Percentiles rank a stretch among this genome's conserved stretches.
phyloP scores from a whole-genome alignment of 805 yeast genomes.

The Schizosaccharomyces osmophilus region DNA sequence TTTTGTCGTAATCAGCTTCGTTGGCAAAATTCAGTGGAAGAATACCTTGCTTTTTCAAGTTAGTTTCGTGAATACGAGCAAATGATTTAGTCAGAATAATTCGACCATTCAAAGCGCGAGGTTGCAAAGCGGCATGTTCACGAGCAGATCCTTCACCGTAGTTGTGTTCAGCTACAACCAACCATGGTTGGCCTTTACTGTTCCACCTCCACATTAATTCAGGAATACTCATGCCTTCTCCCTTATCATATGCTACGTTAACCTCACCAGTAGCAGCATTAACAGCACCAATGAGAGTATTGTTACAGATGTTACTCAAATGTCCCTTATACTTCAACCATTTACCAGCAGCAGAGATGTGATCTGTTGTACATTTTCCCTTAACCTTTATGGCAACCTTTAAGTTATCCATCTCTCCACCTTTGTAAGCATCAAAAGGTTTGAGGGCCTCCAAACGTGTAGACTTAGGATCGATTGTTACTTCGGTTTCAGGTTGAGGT shows the following conservation, averaged over 20 bases:
- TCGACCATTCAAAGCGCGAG: slow-evolving; percentile 95
- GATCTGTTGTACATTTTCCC: slow-evolving; percentile 98
- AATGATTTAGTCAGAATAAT: slow-evolving; percentile 94
- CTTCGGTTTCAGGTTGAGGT: slow-evolving; percentile 52
- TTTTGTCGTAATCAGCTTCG: slow-evolving; percentile 78
- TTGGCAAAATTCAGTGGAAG: slow-evolving; percentile 85
- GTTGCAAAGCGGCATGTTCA: slow-evolving; percentile 98
- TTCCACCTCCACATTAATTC: slow-evolving; percentile 89
- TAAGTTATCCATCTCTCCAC: slow-evolving; percentile 68
- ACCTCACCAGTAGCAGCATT: slow-evolving; percentile 91
- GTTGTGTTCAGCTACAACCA: slow-evolving; percentile 94
- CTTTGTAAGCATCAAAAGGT: slow-evolving; percentile 92
- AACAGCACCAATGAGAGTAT: slow-evolving; percentile 98
- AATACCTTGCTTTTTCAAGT: slow-evolving; percentile 97
- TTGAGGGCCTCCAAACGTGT: slow-evolving; percentile 88
- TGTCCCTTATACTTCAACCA: slow-evolving; percentile 99
- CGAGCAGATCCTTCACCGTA: slow-evolving; percentile 99
- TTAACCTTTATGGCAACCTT: slow-evolving; percentile 89
- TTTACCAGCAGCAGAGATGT: slow-evolving; percentile 98
- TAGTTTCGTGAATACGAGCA: slow-evolving; percentile 97
- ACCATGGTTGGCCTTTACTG: slow-evolving; percentile 81
- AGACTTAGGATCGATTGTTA: slow-evolving; percentile 62
- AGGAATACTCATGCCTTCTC: slow-evolving; percentile 66
- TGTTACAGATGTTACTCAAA: slow-evolving; percentile 92
- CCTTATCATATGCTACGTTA: slow-evolving; percentile 66